Conservation (phyloP, 306 rosid species). For the Erythrophleum fordii region DNA sequence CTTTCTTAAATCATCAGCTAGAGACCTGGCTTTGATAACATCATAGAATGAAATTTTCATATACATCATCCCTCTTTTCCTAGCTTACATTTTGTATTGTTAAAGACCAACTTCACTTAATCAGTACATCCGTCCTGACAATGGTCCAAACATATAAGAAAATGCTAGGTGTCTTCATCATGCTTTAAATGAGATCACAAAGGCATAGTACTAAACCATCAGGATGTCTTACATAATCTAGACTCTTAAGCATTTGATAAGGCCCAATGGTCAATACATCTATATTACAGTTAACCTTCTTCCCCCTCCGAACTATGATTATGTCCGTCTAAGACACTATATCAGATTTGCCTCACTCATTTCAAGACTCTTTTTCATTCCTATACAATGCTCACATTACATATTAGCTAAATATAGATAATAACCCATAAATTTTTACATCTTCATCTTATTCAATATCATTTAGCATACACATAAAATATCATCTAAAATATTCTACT, state of each 20-base stretch:
- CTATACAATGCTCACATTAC: not conserved
- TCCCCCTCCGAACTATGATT: not conserved
- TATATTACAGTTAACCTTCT: not conserved
- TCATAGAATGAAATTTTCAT: not conserved
- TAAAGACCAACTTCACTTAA: conserved; percentile 12
- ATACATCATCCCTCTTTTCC: not conserved
- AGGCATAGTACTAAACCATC: not conserved
- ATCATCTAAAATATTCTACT: not conserved
- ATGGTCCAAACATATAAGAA: not conserved
- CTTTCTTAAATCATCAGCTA: conserved; percentile 1
- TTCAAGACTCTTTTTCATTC: not conserved
- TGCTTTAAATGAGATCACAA: not conserved
- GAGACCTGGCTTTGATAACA: not conserved
- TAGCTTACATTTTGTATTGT: not conserved
- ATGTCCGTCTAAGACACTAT: not conserved
- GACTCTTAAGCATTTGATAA: conserved; percentile 14
- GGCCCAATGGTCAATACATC: not conserved
- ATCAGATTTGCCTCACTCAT: conserved; percentile 17
- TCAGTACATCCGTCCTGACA: not conserved
- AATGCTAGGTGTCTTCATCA: not conserved
- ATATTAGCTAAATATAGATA: conserved; percentile 6
- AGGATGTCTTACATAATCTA: not conserved
- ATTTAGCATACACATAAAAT: not conserved
- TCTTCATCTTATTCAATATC: not conserved
- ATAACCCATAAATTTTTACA: not conserved